Evolutionary conservation across 2,329 filamentous ascomycete genomes (phyloP), one percentile per base, ranked within the genome.

Genomic region (Akanthomyces dipterigenus): DNA sequence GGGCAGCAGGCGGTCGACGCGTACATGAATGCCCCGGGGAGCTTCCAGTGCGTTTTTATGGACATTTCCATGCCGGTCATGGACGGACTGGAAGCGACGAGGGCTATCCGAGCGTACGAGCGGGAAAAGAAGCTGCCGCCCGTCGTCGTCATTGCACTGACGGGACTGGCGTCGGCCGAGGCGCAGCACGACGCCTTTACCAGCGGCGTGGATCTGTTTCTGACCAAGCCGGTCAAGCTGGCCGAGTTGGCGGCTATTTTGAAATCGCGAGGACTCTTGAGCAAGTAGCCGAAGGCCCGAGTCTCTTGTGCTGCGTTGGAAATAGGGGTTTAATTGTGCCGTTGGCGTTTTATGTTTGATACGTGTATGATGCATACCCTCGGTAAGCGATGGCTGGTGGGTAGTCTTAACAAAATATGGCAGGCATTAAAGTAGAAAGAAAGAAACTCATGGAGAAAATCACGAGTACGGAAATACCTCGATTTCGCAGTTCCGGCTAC

Each of bases 11-110:
- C 31, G 2, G 2, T 31, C 31, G 31, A 31, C 3, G 9, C 9
- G 5, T 31, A 31, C 31, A 54, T 28, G 6, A 31, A 61, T 9
- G 20, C 55, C 4, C 64, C 62, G 1, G 63, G 55, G 0, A 26
- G 63, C 2, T 68, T 64, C 20, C 54, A 58, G 38, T 68, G 65
- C 59, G 61, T 72, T 3, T 63, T 73, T 2, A 73, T 70, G 40
- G 80, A 82, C 64, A 76, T 81, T 3, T 80, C 74, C 63, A 82
- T 83, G 80, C 80, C 80, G 0, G 68, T 81, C 2, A 76, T 82
- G 61, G 49, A 53, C 18, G 49, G 76, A 82, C 72, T 80, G 3
- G 75, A 75, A 9, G 73, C 76, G 0, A 80, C 78, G 3, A 71
- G 74, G 2, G 70, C 71, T 28, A 80, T 81, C 16, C 74, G 80